These are phyloP conservation scores for Ceratocystis diversiconidia DNA, from an alignment of 2,329 filamentous ascomycete genomes.

Conservation along the genomic window DNA sequence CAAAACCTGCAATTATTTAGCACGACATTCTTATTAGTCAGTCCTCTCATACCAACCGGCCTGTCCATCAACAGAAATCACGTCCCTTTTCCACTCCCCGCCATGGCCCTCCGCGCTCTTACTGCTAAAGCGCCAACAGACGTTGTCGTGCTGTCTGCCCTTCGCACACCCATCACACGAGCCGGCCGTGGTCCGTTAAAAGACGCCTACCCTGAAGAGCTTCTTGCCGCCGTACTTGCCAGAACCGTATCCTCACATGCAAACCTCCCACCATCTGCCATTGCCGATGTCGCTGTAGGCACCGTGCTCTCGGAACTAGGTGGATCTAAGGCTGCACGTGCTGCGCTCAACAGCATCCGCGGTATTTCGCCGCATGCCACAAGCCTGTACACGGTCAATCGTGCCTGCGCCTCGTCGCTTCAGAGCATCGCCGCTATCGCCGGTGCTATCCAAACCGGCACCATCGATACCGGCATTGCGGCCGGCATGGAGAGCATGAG, in stretches of 20 bases:
- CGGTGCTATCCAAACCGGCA: slow-evolving; percentile 58
- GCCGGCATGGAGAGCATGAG: slow-evolving; percentile 97
- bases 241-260: slow-evolving; percentile 44
- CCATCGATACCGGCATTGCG: slow-evolving; percentile 60
- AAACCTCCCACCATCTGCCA: slow-evolving; percentile 46
- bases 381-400: slow-evolving; percentile 73
- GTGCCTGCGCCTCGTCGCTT: slow-evolving; percentile 68
- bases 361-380: slow-evolving; percentile 48
- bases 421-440: slow-evolving; percentile 63
- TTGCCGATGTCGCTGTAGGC: slow-evolving; percentile 61
- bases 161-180: slow-evolving; percentile 80
- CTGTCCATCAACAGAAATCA: too few species aligned
- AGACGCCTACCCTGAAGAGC: slow-evolving; percentile 77
- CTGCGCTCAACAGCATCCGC: slow-evolving; percentile 77
- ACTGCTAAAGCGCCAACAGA: slow-evolving; percentile 32
- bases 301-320: slow-evolving; percentile 85
- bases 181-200: slow-evolving; percentile 87
- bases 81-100: background rate
- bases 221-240: slow-evolving; percentile 62
- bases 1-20: too few species aligned
- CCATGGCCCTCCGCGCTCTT: slow-evolving; percentile 9
- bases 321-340: slow-evolving; percentile 77
- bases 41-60: background rate
- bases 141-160: slow-evolving; percentile 84
- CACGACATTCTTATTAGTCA: background rate